Percentiles rank a stretch among this genome's conserved stretches.
phyloP scores from a whole-genome alignment of 1,284 basidiomycete genomes.

The Papiliotrema terrestris region DNA sequence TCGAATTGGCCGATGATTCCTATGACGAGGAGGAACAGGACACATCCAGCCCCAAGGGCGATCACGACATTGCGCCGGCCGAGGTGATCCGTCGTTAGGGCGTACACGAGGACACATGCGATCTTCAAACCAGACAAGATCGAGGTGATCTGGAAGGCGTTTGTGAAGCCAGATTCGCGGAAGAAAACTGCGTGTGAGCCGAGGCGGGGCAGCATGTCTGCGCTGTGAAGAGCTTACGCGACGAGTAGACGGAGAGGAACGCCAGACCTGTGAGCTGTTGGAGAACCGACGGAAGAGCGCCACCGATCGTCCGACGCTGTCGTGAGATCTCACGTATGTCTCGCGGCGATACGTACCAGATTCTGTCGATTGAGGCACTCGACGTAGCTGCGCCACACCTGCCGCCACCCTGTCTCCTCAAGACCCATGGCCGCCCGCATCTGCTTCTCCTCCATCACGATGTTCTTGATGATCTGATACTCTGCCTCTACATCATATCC shows the following conservation, averaged over 20 bases:
- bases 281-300: slow-evolving; percentile 10
- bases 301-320: slow-evolving; percentile 20
- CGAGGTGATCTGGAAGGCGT: slow-evolving; percentile 23
- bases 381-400: too few relatives aligned
- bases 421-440: slow-evolving; percentile 4
- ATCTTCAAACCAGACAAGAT: slow-evolving; percentile 15
- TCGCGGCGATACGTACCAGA: too few relatives aligned
- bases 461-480: slow-evolving; percentile 19
- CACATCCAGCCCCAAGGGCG: not conserved
- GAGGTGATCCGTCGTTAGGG: slow-evolving; percentile 13
- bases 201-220: not conserved
- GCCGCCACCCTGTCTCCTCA: slow-evolving; percentile 7
- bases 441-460: slow-evolving; percentile 26
- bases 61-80: slow-evolving; percentile 14
- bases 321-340: not conserved
- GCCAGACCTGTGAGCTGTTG: slow-evolving; percentile 13
- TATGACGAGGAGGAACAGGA: not conserved
- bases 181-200: slow-evolving; percentile 14
- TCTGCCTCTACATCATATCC: slow-evolving; percentile 32
- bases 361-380: not conserved
- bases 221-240: slow-evolving; percentile 8
- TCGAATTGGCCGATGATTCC: not conserved
- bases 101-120: slow-evolving; percentile 12
- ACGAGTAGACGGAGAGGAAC: slow-evolving; percentile 20
- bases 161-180: slow-evolving; percentile 16